Percentiles rank a stretch among this genome's conserved stretches.
These are phyloP conservation scores for Porphyra umbilicalis DNA, from an alignment of 31 red algal genomes.

Conservation along the genomic window DNA sequence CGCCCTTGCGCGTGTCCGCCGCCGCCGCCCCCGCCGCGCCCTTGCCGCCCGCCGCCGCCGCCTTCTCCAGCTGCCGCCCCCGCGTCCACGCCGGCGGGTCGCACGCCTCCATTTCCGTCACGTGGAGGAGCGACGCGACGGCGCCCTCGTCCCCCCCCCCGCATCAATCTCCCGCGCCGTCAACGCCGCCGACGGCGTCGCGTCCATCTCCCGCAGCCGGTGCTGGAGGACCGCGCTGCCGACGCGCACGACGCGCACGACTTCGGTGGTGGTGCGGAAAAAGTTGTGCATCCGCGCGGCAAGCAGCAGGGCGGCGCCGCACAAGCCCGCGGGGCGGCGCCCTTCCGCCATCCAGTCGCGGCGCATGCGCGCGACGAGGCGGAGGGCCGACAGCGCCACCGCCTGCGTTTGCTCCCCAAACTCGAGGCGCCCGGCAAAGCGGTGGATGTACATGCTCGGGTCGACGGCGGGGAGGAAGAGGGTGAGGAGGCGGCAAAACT, in stretches of 20 bases:
- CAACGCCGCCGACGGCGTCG: slow-evolving; percentile 64
- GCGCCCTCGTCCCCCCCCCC: slow-evolving; percentile 65
- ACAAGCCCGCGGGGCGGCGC: slow-evolving; percentile 77
- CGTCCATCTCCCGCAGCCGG: slow-evolving; percentile 63
- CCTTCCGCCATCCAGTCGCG: slow-evolving; percentile 89
- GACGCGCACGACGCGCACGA: slow-evolving; percentile 77
- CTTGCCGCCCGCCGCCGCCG: slow-evolving; percentile 3
- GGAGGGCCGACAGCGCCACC: slow-evolving; percentile 75
- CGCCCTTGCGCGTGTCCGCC: not conserved
- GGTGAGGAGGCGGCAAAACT: slow-evolving; percentile 46
- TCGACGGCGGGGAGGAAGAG: slow-evolving; percentile 74
- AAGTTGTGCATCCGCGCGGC: slow-evolving; percentile 86
- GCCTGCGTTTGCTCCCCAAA: slow-evolving; percentile 62
- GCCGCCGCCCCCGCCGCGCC: no score
- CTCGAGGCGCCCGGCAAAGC: slow-evolving; percentile 80
- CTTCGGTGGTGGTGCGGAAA: slow-evolving; percentile 59
- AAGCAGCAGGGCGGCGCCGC: slow-evolving; percentile 81
- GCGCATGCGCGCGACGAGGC: slow-evolving; percentile 81
- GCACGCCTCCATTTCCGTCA: slow-evolving; percentile 9
- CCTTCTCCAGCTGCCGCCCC: slow-evolving; percentile 14
- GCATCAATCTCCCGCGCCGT: slow-evolving; percentile 75
- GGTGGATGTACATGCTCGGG: slow-evolving; percentile 93
- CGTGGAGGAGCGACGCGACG: slow-evolving; percentile 12
- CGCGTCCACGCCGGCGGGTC: slow-evolving; percentile 67
- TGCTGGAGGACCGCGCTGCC: slow-evolving; percentile 64